A percentile compares a stretch with the other conserved stretches of the same genome.
Evolutionary conservation across 176 grass and related monocot genomes (phyloP).

Genomic region (Zea mays): DNA sequence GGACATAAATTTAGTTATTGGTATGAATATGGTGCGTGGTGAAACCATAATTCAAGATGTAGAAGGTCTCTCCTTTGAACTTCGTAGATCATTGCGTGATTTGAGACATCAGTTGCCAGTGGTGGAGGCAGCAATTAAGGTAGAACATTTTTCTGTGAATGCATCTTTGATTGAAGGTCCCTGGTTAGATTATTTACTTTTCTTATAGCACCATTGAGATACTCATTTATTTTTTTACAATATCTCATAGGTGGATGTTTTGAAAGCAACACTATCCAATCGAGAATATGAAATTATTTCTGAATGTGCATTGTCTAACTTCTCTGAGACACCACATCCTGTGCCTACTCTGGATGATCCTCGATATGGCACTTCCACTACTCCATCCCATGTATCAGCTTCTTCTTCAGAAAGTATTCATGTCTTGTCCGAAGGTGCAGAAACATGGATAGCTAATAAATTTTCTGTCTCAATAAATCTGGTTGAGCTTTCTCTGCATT

Average conservation of each 20-base stretch:
- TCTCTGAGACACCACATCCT: conserved; percentile 72
- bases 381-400: conserved; percentile 41
- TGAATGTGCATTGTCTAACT: conserved; percentile 89
- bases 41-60: conserved; percentile 98
- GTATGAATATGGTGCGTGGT: conserved; percentile 64
- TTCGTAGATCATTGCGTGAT: conserved; percentile 84
- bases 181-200: conserved; percentile 15
- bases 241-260: conserved; percentile 66
- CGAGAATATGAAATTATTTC: conserved; percentile 91
- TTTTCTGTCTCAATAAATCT: conserved; percentile 69
- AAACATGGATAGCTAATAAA: conserved; percentile 82
- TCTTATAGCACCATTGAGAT: conserved; percentile 5
- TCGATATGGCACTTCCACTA: conserved; percentile 42
- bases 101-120: conserved; percentile 81
- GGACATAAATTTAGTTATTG: conserved; percentile 95
- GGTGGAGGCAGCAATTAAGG: conserved; percentile 78
- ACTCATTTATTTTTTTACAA: conserved; percentile 24
- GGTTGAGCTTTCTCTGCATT: conserved; percentile 92
- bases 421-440: conserved; percentile 34
- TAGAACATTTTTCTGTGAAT: conserved; percentile 42
- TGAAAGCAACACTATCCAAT: conserved; percentile 92
- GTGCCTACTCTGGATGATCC: conserved; percentile 68
- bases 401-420: conserved; percentile 58
- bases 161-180: conserved; percentile 24
- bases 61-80: conserved; percentile 71